Evolutionary conservation across 805 yeast species (phyloP), one percentile per base, ranked within the genome.

Genomic region (Kodamaea jinghongensis): DNA sequence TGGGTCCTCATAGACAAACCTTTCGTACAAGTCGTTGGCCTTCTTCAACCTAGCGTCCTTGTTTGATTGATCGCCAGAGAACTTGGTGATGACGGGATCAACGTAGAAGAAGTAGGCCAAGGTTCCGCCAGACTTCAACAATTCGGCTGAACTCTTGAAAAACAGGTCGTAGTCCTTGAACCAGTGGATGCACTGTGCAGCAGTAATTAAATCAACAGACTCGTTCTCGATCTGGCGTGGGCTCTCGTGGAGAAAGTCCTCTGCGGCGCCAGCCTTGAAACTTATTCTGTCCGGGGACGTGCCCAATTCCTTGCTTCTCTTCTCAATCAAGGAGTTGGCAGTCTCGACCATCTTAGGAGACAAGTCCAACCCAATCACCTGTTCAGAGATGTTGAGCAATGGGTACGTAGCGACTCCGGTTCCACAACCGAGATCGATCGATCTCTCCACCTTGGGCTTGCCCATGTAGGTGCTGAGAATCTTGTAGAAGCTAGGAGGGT

Each of bases 331-430:
- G 20, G 54, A 45, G 23, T 56, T 58, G 26, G 80, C 77, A 10
- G 71, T 60, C 12, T 60, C 53, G 10, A 76, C 53, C 83, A 77
- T 77, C 28, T 52, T 58, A 3, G 62, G 49, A 1, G 80, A 75
- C 28, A 71, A 50, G 49, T 77, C 83, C 3, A 75, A 52, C 1
- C 78, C 78, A 11, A 61, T 50, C 4, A 73, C 72, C 13, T 58
- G 52, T 1, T 67, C 49, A 23, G 72, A 56, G 13, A 67, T 38
- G 28, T 61, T 55, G 17, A 72, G 56, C 35, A 76, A 50, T 2
- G 77, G 77, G 36, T 65, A 58, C 1, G 75, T 63, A 0, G 76
- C 78, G 17, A 70, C 71, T 0, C 81, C 82, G 1, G 80, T 73
- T 0, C 81, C 81, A 47, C 79, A 73, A 0, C 82, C 81, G 31